phyloP scores from a whole-genome alignment of 163 green algal species.

The Coccomyxa subellipsoidea region DNA sequence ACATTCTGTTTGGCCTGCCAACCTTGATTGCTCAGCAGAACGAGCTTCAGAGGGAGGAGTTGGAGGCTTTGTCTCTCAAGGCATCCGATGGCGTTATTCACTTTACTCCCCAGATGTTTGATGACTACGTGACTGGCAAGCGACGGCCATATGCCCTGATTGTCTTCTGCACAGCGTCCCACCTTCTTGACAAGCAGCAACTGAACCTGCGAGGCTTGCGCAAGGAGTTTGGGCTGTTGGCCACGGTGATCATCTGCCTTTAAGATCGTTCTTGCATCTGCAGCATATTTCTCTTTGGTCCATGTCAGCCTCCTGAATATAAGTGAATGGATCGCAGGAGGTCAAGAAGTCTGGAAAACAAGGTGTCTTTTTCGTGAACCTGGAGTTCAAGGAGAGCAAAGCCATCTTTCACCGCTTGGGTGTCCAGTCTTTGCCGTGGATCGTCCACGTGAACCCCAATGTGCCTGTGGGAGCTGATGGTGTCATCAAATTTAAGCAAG shows the following conservation, averaged over 20 bases:
- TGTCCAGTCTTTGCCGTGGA: conserved; percentile 42
- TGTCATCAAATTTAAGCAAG: conserved; percentile 28
- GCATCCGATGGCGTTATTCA: conserved; percentile 38
- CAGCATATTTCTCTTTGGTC: neutral
- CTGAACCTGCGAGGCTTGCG: conserved; percentile 31
- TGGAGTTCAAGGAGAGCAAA: conserved; percentile 36
- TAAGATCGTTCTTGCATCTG: conserved; percentile 11
- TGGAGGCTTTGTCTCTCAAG: conserved; percentile 23
- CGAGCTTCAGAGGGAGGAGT: conserved; percentile 1
- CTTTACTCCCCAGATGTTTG: conserved; percentile 26
- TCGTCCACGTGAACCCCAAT: conserved; percentile 35
- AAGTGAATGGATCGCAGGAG: neutral
- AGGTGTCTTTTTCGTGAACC: neutral
- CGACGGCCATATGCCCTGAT: conserved; percentile 46
- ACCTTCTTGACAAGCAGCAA: conserved; percentile 41
- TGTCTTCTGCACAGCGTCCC: conserved; percentile 38
- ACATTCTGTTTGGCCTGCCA: no score
- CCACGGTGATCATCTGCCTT: conserved; percentile 12
- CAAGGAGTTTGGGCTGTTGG: conserved; percentile 36
- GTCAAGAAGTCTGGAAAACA: neutral
- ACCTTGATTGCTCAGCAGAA: conserved; percentile 9
- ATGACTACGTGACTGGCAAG: conserved; percentile 35
- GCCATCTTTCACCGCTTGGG: conserved; percentile 37
- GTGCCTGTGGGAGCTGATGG: conserved; percentile 20
- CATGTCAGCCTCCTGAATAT: neutral